Evolutionary conservation across 345 rosid species (phyloP).

Genomic region (Arabidopsis arenosa): DNA sequence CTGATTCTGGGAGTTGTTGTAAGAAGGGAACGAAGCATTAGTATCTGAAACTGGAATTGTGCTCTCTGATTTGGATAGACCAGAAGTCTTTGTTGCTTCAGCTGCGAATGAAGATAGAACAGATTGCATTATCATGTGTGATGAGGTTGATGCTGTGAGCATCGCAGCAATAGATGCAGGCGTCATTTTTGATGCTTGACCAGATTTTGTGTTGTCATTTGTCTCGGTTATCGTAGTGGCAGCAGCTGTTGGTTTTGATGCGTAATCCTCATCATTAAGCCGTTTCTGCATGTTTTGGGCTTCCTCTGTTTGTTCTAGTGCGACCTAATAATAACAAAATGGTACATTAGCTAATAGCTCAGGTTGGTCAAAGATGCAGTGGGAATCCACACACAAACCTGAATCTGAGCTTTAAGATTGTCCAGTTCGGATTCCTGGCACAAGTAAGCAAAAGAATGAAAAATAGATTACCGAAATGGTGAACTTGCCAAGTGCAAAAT

Average conservation of each 20-base stretch:
- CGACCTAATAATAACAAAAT: conserved; percentile 58
- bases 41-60: conserved; percentile 55
- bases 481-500: not conserved
- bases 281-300: conserved; percentile 68
- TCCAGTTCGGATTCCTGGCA: conserved; percentile 86
- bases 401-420: conserved; percentile 82
- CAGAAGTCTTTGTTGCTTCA: conserved; percentile 78
- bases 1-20: conserved; percentile 60
- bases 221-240: conserved; percentile 34
- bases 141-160: conserved; percentile 95
- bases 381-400: conserved; percentile 50
- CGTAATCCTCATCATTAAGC: conserved; percentile 61
- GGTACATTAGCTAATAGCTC: conserved; percentile 8
- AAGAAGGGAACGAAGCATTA: conserved; percentile 48
- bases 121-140: conserved; percentile 92
- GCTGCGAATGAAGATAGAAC: conserved; percentile 94
- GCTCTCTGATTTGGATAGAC: conserved; percentile 57
- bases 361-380: conserved; percentile 10
- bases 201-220: conserved; percentile 48
- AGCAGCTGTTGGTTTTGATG: conserved; percentile 47
- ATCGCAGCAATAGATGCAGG: conserved; percentile 95
- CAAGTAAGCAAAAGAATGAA: conserved; percentile 18
- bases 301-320: conserved; percentile 78
- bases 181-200: conserved; percentile 64
- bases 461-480: conserved; percentile 4